Conservation (phyloP, 1,139 yeast species). For the Magnusiomyces tetraspermus region DNA sequence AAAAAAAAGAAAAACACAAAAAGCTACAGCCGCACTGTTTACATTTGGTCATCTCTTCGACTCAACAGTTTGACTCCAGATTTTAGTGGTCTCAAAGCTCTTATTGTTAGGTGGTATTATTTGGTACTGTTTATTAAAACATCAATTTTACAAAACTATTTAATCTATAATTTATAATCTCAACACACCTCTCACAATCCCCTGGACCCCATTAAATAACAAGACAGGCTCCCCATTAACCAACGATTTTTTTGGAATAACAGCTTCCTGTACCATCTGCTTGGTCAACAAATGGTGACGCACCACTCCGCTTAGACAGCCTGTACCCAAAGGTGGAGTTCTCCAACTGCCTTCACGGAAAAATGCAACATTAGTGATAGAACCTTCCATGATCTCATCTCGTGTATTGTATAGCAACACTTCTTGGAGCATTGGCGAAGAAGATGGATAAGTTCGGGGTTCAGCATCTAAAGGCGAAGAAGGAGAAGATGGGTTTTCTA, state of each 20-base stretch:
- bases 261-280: conserved; percentile 48
- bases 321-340: conserved; percentile 68
- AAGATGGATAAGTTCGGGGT: neutral
- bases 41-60: too few species aligned
- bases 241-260: conserved; percentile 39
- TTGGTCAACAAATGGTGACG: conserved; percentile 55
- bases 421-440: conserved; percentile 38
- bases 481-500: too few species aligned
- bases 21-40: too few species aligned
- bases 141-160: too few species aligned
- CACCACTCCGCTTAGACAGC: conserved; percentile 81
- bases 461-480: neutral
- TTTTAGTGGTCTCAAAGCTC: too few species aligned
- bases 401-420: conserved; percentile 59
- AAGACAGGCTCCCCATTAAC: conserved; percentile 56
- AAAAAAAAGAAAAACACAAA: too few species aligned
- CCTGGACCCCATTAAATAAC: conserved; percentile 74
- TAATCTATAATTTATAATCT: too few species aligned
- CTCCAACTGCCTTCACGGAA: conserved; percentile 50
- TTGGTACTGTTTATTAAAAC: too few species aligned
- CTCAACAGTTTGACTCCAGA: too few species aligned
- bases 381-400: conserved; percentile 66
- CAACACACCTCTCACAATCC: conserved; percentile 65
- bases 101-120: too few species aligned
- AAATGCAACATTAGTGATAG: conserved; percentile 74